phyloP scores from a whole-genome alignment of 2,329 filamentous ascomycete genomes.

The Blumeriella jaapii region DNA sequence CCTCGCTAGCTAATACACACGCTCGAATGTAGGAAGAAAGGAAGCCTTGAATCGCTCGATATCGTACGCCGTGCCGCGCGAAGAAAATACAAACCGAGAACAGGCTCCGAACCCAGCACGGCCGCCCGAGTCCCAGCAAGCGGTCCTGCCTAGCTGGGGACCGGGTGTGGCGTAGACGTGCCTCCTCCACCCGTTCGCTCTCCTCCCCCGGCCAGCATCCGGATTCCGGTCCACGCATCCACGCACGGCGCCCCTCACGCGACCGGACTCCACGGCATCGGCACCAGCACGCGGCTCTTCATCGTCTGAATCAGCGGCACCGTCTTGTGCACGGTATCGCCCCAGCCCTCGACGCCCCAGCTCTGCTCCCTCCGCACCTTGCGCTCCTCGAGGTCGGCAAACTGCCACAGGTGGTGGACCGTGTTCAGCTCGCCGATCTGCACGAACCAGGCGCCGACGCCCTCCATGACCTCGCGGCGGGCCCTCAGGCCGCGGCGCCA shows the following conservation, averaged over 20 bases:
- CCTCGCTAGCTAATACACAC: too few relatives aligned
- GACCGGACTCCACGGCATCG: slow-evolving; percentile 94
- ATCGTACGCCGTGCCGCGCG: too few relatives aligned
- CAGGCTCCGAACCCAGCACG: too few relatives aligned
- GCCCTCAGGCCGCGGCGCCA: slow-evolving; percentile 90
- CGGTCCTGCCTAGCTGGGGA: too few relatives aligned
- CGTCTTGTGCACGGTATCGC: slow-evolving; percentile 95
- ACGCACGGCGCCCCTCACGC: slow-evolving; percentile 33
- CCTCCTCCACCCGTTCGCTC: neutral
- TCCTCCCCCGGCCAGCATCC: neutral
- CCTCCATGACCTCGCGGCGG: slow-evolving; percentile 93
- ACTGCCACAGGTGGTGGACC: slow-evolving; percentile 97
- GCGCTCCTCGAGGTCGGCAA: slow-evolving; percentile 90
- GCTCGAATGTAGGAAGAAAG: too few relatives aligned
- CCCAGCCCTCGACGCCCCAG: slow-evolving; percentile 92
- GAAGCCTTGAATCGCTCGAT: too few relatives aligned
- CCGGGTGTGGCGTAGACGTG: too few relatives aligned
- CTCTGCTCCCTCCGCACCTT: slow-evolving; percentile 85
- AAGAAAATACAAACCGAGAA: too few relatives aligned
- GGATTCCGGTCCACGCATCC: too few relatives aligned
- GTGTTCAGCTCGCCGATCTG: slow-evolving; percentile 97
- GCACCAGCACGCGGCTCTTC: slow-evolving; percentile 87
- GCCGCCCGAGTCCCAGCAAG: too few relatives aligned
- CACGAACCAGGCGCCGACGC: slow-evolving; percentile 95
- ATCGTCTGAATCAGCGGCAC: slow-evolving; percentile 94